These are phyloP conservation scores for Tricholoma bakamatsutake DNA, from an alignment of 768 basidiomycete genomes.

Conservation along the genomic window DNA sequence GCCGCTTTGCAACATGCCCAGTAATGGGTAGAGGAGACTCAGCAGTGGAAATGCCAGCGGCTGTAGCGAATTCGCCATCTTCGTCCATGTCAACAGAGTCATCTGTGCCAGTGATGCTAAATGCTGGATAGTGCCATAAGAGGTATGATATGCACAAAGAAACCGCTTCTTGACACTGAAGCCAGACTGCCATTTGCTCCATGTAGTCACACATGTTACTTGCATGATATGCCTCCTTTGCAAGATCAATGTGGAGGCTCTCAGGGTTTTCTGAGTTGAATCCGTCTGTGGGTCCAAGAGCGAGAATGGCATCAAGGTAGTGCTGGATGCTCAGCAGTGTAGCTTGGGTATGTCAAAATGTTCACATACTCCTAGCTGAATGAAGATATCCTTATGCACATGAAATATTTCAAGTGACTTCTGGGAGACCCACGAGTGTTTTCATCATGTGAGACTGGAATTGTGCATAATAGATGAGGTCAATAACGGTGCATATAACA, in stretches of 20 bases:
- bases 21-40: too few relatives aligned
- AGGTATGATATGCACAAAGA: not conserved
- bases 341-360: not conserved
- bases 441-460: not conserved
- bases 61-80: too few relatives aligned
- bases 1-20: too few relatives aligned
- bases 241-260: too few relatives aligned
- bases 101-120: too few relatives aligned
- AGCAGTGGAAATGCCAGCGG: too few relatives aligned
- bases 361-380: not conserved
- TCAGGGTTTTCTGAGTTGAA: not conserved
- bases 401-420: not conserved
- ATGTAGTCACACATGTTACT: conserved; percentile 6
- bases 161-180: conserved; percentile 7
- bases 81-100: too few relatives aligned
- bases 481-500: too few relatives aligned
- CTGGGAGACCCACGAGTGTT: not conserved
- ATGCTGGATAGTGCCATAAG: too few relatives aligned
- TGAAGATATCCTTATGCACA: too few relatives aligned
- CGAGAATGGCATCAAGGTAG: not conserved
- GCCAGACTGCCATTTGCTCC: conserved; percentile 11
- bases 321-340: not conserved
- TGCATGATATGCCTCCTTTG: conserved; percentile 1
- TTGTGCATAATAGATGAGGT: too few relatives aligned
- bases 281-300: not conserved